Percentiles rank a stretch among this genome's conserved stretches.
These are phyloP conservation scores for Yarrowia divulgata DNA, from an alignment of 805 yeast genomes.

Conservation along the genomic window DNA sequence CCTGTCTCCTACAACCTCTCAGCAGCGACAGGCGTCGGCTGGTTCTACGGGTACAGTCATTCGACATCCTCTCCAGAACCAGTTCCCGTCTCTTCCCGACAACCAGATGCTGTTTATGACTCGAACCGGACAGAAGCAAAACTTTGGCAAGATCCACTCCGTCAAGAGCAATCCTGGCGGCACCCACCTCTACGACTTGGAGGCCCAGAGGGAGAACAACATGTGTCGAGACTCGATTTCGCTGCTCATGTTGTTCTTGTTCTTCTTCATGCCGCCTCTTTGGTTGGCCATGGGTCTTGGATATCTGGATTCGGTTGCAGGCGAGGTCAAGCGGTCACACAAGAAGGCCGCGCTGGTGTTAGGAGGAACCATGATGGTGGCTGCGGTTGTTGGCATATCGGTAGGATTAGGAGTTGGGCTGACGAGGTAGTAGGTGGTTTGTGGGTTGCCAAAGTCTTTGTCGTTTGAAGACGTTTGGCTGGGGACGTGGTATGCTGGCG, in stretches of 20 bases:
- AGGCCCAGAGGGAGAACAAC: constrained; percentile 18
- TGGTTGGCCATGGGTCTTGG: constrained; percentile 54
- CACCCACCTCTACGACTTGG: constrained; percentile 25
- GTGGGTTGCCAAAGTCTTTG: too few relatives aligned
- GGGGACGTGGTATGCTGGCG: background rate
- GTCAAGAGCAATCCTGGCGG: constrained; percentile 29
- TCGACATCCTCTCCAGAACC: constrained; percentile 33
- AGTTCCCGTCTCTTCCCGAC: constrained; percentile 35
- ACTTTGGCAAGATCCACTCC: constrained; percentile 20
- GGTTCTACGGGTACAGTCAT: constrained; percentile 33
- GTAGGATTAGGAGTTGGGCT: constrained; percentile 36
- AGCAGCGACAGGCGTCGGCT: constrained; percentile 18
- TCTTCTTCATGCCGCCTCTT: constrained; percentile 50
- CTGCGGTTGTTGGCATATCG: constrained; percentile 34
- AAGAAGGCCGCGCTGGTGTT: constrained; percentile 50
- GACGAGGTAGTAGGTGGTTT: constrained; percentile 13
- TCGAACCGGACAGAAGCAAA: constrained; percentile 23
- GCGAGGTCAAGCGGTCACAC: constrained; percentile 48
- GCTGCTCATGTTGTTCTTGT: constrained; percentile 17
- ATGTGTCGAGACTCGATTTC: constrained; percentile 34
- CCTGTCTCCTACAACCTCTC: background rate
- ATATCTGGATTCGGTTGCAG: constrained; percentile 49
- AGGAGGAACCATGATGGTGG: constrained; percentile 43
- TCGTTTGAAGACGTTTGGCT: too few relatives aligned
- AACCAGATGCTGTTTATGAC: constrained; percentile 36